Base-by-base conservation (phyloP, 169 alveolate genomes). In the Cryptosporidium sp. region DNA sequence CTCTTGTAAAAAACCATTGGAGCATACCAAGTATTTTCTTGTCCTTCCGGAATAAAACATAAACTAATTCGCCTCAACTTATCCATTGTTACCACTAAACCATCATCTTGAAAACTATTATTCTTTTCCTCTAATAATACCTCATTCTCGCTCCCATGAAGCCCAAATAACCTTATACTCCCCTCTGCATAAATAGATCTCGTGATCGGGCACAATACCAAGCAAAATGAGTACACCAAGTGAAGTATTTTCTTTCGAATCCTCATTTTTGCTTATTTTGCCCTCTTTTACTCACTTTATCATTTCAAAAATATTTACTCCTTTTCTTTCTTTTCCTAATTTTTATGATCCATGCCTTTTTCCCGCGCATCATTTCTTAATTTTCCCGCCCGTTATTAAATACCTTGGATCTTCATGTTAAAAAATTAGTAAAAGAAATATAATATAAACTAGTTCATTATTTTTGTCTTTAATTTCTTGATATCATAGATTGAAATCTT, bases 261-360 rank as follows among this genome's bases (percentile, higher is more conserved):
- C 67, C 85, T 71, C 85, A 71, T 71, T 56, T 52, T 8, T 31
- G 67, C 52, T 44, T 29, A 16, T n/a, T 39, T 1, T 51, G 29
- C 58, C 51, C 31, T 44, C 52, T 69, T 33, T 1, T 37, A 37
- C 80, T 48, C 35, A 39, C 60, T 12, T 69, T 69, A 3, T 21
- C 80, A 69, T 69, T 35, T 69, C 80, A 44, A 69, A 69, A 42
- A 69, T 31, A 8, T 42, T 39, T 23, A 48, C 29, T 56, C 44
- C 16, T 31, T n/a, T 31, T n/a, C 67, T 39, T 31, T 71, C 45
- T 23, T 51, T 51, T 56, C 72, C 58, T 58, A 73, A 31, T 73
- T 73, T 73, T 73, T 35, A 56, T 73, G 86, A 73, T 73, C 86
- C 86, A 73, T 71, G 33, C 56, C 56, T 29, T 33, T 53, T 73